Conservation (phyloP, 129 eudicot genomes). For the Saussurea involucrata region DNA sequence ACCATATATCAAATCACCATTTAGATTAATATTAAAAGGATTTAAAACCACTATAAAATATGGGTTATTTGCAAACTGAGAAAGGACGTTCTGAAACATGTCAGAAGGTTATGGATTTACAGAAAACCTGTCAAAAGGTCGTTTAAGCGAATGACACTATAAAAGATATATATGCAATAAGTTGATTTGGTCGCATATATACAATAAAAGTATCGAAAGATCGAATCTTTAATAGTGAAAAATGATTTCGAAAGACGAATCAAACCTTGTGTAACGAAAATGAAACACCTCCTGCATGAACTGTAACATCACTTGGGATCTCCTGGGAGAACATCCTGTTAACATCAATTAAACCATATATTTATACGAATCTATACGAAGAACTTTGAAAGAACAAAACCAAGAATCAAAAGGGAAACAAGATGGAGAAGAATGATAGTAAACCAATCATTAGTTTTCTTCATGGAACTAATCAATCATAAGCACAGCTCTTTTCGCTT, state of each 20-base stretch:
- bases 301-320: constrained; percentile 69
- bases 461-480: constrained; percentile 53
- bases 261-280: constrained; percentile 91
- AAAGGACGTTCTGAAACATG: not conserved
- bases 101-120: not conserved
- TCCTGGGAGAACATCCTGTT: constrained; percentile 88
- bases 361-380: not conserved
- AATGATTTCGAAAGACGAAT: not conserved
- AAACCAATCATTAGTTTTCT: constrained; percentile 85
- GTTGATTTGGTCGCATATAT: not conserved
- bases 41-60: not conserved
- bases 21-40: not conserved
- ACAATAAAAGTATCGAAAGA: not conserved
- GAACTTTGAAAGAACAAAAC: not conserved
- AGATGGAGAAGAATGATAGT: constrained; percentile 20
- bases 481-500: constrained; percentile 40
- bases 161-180: not conserved
- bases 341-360: not conserved
- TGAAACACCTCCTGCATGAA: constrained; percentile 65
- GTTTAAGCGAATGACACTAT: not conserved
- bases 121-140: not conserved
- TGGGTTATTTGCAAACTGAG: not conserved
- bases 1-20: not conserved
- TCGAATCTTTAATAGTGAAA: not conserved
- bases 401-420: not conserved